Percentiles rank a stretch among this genome's conserved stretches.
Evolutionary conservation across 192 early-diverging fungal species (phyloP).

Genomic region (Spinellus fusiger): DNA sequence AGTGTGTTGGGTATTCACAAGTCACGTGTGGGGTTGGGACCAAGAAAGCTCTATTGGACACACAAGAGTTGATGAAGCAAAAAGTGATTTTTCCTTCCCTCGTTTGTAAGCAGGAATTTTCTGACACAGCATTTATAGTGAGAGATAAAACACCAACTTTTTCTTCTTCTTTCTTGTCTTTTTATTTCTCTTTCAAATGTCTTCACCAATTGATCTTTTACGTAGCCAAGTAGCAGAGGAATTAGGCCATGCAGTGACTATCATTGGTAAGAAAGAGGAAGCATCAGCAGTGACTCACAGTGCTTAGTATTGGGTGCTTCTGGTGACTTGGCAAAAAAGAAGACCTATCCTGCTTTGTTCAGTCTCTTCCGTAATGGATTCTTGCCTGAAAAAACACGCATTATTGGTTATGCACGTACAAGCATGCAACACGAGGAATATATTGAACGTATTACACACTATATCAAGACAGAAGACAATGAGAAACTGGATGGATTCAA

Average conservation of each 20-base stretch:
- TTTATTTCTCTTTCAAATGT: slow-evolving; percentile 1
- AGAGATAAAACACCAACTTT: no score
- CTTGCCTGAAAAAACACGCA: slow-evolving; percentile 63
- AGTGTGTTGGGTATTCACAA: no score
- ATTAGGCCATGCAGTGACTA: slow-evolving; percentile 10
- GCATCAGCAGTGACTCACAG: no score
- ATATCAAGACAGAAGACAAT: slow-evolving; percentile 46
- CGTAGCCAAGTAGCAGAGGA: slow-evolving; percentile 10
- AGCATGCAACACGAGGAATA: slow-evolving; percentile 74
- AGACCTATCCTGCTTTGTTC: slow-evolving; percentile 92
- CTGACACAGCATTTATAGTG: no score
- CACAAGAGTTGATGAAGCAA: no score
- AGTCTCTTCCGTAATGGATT: slow-evolving; percentile 75
- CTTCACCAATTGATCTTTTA: slow-evolving; percentile 11
- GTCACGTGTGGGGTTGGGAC: no score
- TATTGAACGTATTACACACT: slow-evolving; percentile 61
- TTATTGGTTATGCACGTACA: slow-evolving; percentile 91
- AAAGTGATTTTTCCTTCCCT: no score
- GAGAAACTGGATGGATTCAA: slow-evolving; percentile 57
- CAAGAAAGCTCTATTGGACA: no score
- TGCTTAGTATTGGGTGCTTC: slow-evolving; percentile 74
- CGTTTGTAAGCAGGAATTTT: no score
- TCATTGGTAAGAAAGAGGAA: slow-evolving; percentile 10
- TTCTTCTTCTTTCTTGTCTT: slow-evolving; percentile 2
- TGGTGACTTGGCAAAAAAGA: slow-evolving; percentile 94